Evolutionary conservation across 768 basidiomycete species (phyloP), one percentile per base, ranked within the genome.

Genomic region (Russula olivacea): DNA sequence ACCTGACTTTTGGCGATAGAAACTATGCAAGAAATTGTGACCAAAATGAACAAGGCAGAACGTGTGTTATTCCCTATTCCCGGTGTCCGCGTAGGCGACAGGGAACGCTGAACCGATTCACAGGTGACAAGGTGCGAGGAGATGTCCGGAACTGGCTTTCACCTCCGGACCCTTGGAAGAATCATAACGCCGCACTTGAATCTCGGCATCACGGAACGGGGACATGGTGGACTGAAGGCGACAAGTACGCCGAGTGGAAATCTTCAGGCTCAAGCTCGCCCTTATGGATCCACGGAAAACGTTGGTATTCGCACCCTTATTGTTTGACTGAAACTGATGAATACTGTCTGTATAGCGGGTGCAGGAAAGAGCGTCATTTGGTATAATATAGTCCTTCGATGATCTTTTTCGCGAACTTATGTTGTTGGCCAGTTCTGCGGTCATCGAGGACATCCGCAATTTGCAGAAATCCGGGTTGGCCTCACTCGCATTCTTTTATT

Each of bases 221-320:
- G 3, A 50, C n/a, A 3, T 61, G 61, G 61, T 50, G 55, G 28
- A 49, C 41, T 30, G 3, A 49, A 28, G 28, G 36, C 1, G 38
- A 36, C 38, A 6, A 14, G 7, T 61, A 56, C n/a, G 17, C 19
- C 2, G 25, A 61, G 7, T 61, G 61, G 61, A 61, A 50, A 2
- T 12, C 3, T 3, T 30, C 45, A n/a, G 36, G 36, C 10, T 0
- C 53, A 17, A 38, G 21, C 3, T 61, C 47, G 1, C 21, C 54
- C 4, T 30, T 61, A 36, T 61, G 61, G 61, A 40, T 61, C 4
- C 21, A 48, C 15, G 54, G 61, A 21, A 61, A 61, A 30, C 48
- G 61, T 61, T 15, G 14, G 1, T 28, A 28, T 28, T 28, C 28
- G 4, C 28, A 28, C 28, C 28, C 28, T 2, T 28, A 28, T 28